phyloP scores from a whole-genome alignment of 345 rosid genomes.

The Nasturtium officinale region DNA sequence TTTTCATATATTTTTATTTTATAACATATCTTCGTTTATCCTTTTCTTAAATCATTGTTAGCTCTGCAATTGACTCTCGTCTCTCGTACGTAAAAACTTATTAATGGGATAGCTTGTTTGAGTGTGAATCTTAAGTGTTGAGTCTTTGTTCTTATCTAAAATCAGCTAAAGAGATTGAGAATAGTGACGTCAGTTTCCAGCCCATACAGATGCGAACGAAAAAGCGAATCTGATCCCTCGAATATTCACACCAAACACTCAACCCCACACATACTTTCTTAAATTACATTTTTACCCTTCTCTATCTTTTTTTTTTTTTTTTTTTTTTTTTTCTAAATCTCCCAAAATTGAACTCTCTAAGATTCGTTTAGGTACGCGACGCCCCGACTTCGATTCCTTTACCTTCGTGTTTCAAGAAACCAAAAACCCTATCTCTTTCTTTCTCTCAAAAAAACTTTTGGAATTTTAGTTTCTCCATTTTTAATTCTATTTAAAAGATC shows the following conservation, averaged over 20 bases:
- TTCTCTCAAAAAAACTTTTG: not conserved
- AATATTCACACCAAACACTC: conserved; percentile 36
- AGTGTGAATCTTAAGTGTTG: not conserved
- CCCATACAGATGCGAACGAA: conserved; percentile 27
- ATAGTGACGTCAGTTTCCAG: conserved; percentile 40
- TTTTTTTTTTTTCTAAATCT: not conserved
- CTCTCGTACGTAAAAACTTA: not conserved
- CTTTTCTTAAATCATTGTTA: too few relatives aligned
- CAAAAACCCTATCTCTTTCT: conserved; percentile 13
- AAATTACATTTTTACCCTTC: conserved; percentile 22
- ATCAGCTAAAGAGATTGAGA: not conserved
- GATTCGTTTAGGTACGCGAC: conserved; percentile 50
- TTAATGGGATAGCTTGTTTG: not conserved
- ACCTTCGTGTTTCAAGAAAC: conserved; percentile 4
- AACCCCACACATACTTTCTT: not conserved
- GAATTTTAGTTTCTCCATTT: conserved; percentile 22
- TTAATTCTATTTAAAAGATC: conserved; percentile 73
- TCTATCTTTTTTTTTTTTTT: not conserved
- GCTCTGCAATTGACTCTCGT: too few relatives aligned
- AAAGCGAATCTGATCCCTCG: conserved; percentile 44
- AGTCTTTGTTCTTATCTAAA: conserved; percentile 44
- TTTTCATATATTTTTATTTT: too few relatives aligned
- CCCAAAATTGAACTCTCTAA: conserved; percentile 12
- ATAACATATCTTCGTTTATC: not conserved
- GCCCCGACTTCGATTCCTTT: conserved; percentile 42